Evolutionary conservation across 2,329 filamentous ascomycete species (phyloP).

Genomic region (Neopestalotiopsis clavispora): DNA sequence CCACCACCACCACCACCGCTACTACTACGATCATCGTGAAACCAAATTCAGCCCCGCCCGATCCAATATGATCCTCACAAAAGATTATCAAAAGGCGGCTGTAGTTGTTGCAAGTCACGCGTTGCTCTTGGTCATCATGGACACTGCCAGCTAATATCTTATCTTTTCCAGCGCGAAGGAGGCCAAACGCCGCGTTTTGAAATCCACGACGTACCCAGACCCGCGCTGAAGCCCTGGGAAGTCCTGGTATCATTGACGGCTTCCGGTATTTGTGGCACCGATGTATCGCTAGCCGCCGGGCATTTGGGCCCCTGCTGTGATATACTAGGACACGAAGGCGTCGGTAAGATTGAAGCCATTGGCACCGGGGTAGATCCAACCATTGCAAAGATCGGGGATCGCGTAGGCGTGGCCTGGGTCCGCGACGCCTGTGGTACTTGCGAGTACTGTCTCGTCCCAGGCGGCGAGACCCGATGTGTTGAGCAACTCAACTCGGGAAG

Average conservation of each 20-base stretch:
- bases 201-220: slow-evolving; percentile 29
- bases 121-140: background rate
- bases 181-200: slow-evolving; percentile 21
- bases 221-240: slow-evolving; percentile 33
- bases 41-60: background rate
- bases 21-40: too few relatives aligned
- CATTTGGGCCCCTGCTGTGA: slow-evolving; percentile 39
- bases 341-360: slow-evolving; percentile 43
- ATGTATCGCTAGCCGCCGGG: slow-evolving; percentile 42
- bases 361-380: slow-evolving; percentile 39
- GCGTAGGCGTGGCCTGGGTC: slow-evolving; percentile 45
- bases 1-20: background rate
- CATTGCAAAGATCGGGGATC: slow-evolving; percentile 34
- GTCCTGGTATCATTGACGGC: slow-evolving; percentile 40
- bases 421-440: slow-evolving; percentile 42
- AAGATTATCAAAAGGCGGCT: slow-evolving; percentile 1
- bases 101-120: slow-evolving; percentile 11
- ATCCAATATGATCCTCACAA: background rate
- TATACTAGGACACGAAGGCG: slow-evolving; percentile 50
- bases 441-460: slow-evolving; percentile 35
- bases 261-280: slow-evolving; percentile 45
- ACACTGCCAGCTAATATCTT: background rate
- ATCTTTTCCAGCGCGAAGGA: background rate
- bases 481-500: slow-evolving; percentile 38
- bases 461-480: slow-evolving; percentile 42